Conservation (phyloP, 148 eudicot genomes). For the Rhododendron kiyosumense region DNA sequence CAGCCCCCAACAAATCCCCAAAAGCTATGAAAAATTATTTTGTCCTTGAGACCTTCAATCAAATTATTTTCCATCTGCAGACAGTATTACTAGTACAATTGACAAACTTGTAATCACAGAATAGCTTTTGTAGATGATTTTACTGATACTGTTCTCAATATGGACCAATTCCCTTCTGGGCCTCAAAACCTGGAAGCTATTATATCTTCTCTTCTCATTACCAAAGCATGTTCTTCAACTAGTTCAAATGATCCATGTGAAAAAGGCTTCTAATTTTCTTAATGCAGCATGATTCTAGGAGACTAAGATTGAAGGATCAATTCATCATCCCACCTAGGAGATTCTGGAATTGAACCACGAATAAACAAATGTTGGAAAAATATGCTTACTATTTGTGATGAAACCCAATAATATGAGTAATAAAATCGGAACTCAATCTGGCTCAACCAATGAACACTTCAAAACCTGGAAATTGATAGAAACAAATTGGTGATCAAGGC, state of each 20-base stretch:
- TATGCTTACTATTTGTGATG: too few relatives aligned
- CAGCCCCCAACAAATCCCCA: background rate
- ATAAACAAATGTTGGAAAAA: too few relatives aligned
- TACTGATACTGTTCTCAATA: background rate
- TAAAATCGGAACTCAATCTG: too few relatives aligned
- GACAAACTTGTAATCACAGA: background rate
- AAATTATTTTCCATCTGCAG: conserved; percentile 1
- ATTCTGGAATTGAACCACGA: background rate
- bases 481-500: too few relatives aligned
- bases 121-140: background rate
- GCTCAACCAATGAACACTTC: too few relatives aligned
- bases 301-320: background rate
- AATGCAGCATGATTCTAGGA: background rate
- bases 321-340: background rate
- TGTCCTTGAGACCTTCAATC: background rate
- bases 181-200: background rate
- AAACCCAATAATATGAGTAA: too few relatives aligned
- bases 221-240: background rate
- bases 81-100: background rate
- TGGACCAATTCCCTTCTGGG: background rate
- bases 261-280: background rate
- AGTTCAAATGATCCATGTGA: background rate
- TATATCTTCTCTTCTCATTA: background rate
- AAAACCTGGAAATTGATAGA: too few relatives aligned
- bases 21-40: background rate